Conservation (phyloP, 2,329 filamentous ascomycete genomes). For the Albifimbria verrucaria region DNA sequence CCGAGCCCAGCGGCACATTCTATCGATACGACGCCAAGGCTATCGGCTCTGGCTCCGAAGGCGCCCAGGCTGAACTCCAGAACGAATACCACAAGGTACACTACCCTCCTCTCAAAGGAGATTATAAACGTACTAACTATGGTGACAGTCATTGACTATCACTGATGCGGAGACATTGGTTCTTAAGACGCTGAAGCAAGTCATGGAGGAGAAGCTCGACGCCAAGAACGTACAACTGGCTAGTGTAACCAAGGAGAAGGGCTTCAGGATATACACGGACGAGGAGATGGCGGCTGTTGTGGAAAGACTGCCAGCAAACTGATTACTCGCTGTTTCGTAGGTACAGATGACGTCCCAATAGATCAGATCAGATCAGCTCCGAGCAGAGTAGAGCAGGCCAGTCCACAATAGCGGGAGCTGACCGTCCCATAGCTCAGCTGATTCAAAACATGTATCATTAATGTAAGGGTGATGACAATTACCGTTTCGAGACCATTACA, state of each 20-base stretch:
- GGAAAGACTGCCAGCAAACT: conserved; percentile 71
- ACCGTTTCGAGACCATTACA: not conserved
- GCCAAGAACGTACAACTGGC: conserved; percentile 98
- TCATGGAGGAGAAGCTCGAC: conserved; percentile 99
- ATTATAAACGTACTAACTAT: conserved; percentile 1
- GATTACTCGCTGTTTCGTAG: no score
- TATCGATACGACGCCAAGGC: conserved; percentile 99
- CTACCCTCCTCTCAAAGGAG: not conserved
- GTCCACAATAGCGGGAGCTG: not conserved
- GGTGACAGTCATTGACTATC: conserved; percentile 73
- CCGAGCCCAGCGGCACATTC: conserved; percentile 96
- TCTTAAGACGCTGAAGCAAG: conserved; percentile 97
- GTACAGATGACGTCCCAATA: no score
- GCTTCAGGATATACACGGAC: conserved; percentile 97
- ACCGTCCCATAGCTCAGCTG: not conserved
- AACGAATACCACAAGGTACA: conserved; percentile 93
- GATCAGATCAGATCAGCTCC: no score
- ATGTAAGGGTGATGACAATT: not conserved
- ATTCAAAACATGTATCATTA: not conserved
- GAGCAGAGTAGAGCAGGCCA: not conserved
- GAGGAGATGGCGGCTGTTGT: conserved; percentile 96
- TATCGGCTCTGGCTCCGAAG: conserved; percentile 95
- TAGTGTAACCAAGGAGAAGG: conserved; percentile 95
- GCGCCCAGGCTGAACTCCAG: conserved; percentile 94
- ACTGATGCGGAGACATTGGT: conserved; percentile 91